phyloP scores from a whole-genome alignment of 225 moss, liverwort and hornwort genomes.

The Physcomitrellopsis africana region DNA sequence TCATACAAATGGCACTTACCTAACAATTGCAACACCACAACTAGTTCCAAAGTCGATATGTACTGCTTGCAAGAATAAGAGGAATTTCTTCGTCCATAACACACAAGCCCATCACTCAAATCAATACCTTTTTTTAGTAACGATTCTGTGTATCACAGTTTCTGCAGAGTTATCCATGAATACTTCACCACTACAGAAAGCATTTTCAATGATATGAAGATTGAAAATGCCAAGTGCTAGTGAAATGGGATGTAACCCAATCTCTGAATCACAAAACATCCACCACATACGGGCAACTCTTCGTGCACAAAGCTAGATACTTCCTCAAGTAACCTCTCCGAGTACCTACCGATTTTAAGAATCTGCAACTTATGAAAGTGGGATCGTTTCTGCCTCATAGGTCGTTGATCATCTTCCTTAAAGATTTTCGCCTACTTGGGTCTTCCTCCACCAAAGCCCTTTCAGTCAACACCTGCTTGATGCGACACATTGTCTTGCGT shows the following conservation, averaged over 20 bases:
- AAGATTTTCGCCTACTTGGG: conserved; percentile 46
- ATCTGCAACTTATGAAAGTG: background rate
- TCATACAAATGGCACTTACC: no score
- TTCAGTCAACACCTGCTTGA: conserved; percentile 88
- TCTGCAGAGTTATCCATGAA: background rate
- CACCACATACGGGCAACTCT: background rate
- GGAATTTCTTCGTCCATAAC: no score
- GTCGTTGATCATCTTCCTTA: conserved; percentile 77
- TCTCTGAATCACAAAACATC: background rate
- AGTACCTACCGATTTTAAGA: background rate
- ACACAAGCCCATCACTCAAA: no score
- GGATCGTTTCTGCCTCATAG: conserved; percentile 41
- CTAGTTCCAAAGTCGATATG: no score
- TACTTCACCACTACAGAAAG: background rate
- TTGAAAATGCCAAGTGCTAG: background rate
- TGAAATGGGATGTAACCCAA: background rate
- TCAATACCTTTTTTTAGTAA: no score
- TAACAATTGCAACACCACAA: no score
- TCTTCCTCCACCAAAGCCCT: conserved; percentile 69
- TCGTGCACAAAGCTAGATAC: background rate
- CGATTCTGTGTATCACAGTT: no score
- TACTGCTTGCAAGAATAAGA: no score
- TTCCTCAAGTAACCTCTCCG: background rate
- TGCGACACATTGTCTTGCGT: conserved; percentile 82
- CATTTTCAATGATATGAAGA: background rate